Evolutionary conservation across 2,329 filamentous ascomycete species (phyloP).

Genomic region (Amesomyces nigricolor): DNA sequence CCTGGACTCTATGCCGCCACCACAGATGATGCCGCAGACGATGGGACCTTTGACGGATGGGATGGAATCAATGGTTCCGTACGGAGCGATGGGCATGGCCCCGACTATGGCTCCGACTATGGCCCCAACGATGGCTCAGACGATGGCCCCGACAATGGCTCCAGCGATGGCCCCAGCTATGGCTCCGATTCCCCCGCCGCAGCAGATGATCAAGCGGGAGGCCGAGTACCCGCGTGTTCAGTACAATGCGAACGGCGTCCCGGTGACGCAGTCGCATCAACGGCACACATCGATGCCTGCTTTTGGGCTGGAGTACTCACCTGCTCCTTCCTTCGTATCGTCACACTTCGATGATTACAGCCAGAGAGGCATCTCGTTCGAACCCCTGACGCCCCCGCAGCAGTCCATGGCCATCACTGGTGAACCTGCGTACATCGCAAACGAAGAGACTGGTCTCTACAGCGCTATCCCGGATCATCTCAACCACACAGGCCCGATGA

Average conservation of each 20-base stretch:
- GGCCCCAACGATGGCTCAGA: constrained; percentile 45
- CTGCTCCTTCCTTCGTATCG: constrained; percentile 95
- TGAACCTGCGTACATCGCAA: constrained; percentile 95
- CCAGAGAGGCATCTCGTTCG: constrained; percentile 90
- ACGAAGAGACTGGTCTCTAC: constrained; percentile 95
- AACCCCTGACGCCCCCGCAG: constrained; percentile 93
- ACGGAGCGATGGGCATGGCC: constrained; percentile 63
- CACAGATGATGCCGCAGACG: constrained; percentile 50
- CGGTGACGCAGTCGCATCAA: constrained; percentile 76
- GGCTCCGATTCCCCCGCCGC: constrained; percentile 58
- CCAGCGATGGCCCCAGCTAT: constrained; percentile 57
- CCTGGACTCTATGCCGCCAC: constrained; percentile 85
- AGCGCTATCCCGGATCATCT: constrained; percentile 88
- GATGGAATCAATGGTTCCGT: constrained; percentile 69
- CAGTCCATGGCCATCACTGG: constrained; percentile 73
- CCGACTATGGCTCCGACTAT: constrained; percentile 52
- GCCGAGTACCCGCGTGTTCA: constrained; percentile 75
- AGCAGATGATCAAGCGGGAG: constrained; percentile 78
- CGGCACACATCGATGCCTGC: constrained; percentile 98
- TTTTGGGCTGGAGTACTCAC: constrained; percentile 92
- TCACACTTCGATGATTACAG: constrained; percentile 98
- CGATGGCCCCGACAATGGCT: constrained; percentile 44
- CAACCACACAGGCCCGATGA: constrained; percentile 64
- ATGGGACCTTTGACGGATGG: constrained; percentile 52
- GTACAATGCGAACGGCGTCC: constrained; percentile 89